Conservation (phyloP, 176 grass and related monocot genomes). For the maize (Zea mays) region Zm-B73-REFERENCE-NAM-5.0 NC_050104.1:161266001-161266500, state of each 20-base stretch:
- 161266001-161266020: background rate
- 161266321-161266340: too few relatives aligned
- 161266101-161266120: background rate
- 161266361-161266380: too few relatives aligned
- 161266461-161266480: background rate
- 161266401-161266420: background rate
- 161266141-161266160: background rate
- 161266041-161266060: conserved; percentile 27
- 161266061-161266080: conserved; percentile 27
- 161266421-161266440: background rate
- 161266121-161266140: background rate
- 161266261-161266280: background rate
- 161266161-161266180: background rate
- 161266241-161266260: background rate
- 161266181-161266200: background rate
- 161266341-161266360: too few relatives aligned
- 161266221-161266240: too few relatives aligned
- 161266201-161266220: background rate
- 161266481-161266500: background rate
- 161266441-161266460: background rate
- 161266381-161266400: too few relatives aligned
- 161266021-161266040: background rate
- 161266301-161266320: background rate
- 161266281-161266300: too few relatives aligned
- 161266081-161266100: background rate